Conservation (phyloP, 2,329 filamentous ascomycete genomes). For the Ophiocordyceps camponoti-floridani region DNA sequence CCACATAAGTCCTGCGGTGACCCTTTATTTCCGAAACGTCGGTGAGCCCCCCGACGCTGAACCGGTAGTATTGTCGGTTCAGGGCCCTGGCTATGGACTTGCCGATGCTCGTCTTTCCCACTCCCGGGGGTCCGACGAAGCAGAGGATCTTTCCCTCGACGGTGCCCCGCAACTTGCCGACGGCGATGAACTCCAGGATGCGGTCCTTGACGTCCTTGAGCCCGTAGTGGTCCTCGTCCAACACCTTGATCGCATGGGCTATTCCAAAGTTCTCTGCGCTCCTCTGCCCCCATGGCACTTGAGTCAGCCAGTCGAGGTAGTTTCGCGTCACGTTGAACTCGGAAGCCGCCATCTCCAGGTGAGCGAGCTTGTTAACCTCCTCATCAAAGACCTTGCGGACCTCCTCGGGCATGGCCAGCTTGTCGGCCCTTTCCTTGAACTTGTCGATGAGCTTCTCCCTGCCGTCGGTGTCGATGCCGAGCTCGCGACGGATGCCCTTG, state of each 20-base stretch:
- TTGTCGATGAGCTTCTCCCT: conserved; percentile 97
- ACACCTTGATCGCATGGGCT: conserved; percentile 69
- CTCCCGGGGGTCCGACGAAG: conserved; percentile 91
- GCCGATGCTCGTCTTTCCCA: conserved; percentile 96
- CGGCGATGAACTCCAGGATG: conserved; percentile 94
- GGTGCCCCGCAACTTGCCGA: conserved; percentile 88
- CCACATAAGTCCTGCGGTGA: conserved; percentile 89
- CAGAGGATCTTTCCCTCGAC: conserved; percentile 98
- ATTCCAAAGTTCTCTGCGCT: conserved; percentile 96
- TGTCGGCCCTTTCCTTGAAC: conserved; percentile 88
- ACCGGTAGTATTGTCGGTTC: conserved; percentile 93
- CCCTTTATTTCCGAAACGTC: conserved; percentile 99
- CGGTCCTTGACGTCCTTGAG: conserved; percentile 97
- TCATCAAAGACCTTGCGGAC: conserved; percentile 98
- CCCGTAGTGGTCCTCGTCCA: conserved; percentile 94
- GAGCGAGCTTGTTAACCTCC: conserved; percentile 90
- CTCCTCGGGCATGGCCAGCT: conserved; percentile 89
- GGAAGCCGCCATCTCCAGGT: conserved; percentile 86
- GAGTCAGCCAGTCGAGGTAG: conserved; percentile 96
- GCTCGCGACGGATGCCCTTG: conserved; percentile 91
- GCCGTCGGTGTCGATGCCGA: conserved; percentile 92
- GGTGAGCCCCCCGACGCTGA: conserved; percentile 90
- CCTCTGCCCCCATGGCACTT: conserved; percentile 91
- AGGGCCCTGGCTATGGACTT: conserved; percentile 92
- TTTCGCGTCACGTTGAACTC: conserved; percentile 98